Percentiles rank a stretch among this genome's conserved stretches.
Conservation (phyloP, 1,284 basidiomycete species). For the Ceraceosorus guamensis region DNA sequence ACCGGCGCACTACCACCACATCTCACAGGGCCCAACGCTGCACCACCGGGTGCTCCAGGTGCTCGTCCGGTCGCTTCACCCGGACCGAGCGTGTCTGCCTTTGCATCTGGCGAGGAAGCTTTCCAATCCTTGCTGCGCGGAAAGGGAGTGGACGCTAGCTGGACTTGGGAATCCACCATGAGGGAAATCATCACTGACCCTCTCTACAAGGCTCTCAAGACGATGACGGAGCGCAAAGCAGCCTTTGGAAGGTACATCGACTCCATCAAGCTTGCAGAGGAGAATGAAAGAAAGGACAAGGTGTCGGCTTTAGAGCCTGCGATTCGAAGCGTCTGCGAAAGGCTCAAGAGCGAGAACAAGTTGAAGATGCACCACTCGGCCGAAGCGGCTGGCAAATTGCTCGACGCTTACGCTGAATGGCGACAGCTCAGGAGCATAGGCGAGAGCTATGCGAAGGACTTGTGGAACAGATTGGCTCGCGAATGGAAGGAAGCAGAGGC, state of each 20-base stretch:
- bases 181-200: constrained; percentile 95
- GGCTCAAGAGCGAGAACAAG: constrained; percentile 10
- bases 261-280: constrained; percentile 30
- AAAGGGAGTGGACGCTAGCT: constrained; percentile 78
- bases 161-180: constrained; percentile 99
- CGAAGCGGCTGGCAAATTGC: constrained; percentile 27
- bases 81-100: too few relatives aligned
- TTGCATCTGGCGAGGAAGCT: constrained; percentile 82
- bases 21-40: neutral
- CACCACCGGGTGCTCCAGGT: constrained; percentile 1
- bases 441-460: constrained; percentile 23
- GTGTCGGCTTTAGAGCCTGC: constrained; percentile 27
- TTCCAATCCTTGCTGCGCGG: constrained; percentile 81
- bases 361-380: constrained; percentile 35
- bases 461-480: constrained; percentile 23
- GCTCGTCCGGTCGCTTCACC: too few relatives aligned
- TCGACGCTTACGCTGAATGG: constrained; percentile 13
- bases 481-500: constrained; percentile 24
- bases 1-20: neutral
- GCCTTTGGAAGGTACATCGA: constrained; percentile 56
- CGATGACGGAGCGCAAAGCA: constrained; percentile 85
- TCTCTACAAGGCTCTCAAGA: constrained; percentile 86
- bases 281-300: constrained; percentile 18
- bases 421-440: constrained; percentile 11
- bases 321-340: constrained; percentile 15